Base-by-base conservation (phyloP, 75 land plant genomes). In the Selaginella tamariscina region DNA sequence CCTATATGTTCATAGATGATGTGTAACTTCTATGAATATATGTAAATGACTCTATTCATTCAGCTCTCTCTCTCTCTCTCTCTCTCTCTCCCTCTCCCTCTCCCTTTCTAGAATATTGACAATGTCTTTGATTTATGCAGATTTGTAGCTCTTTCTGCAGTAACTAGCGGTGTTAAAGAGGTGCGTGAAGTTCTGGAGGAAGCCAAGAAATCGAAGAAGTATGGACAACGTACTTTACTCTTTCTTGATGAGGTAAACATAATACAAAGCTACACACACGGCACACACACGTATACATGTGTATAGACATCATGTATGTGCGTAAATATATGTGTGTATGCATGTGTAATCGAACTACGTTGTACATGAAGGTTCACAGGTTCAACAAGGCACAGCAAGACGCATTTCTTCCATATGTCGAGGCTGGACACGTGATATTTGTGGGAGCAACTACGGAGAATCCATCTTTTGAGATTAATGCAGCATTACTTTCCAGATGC, bases 401-500 rank as follows among this genome's bases (percentile, higher is more conserved):
- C 72, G 83, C 89, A 0, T 82, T 92, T 32, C 77, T 92, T 32
- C 97, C 97, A 11, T 78, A 81, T 28, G 79, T 92, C 39, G 97
- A 92, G 59, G 89, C 87, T 68, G 97, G 97, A 8, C 78, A 81
- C 29, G 68, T 92, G 55, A 82, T 85, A 31, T 88, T 92, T 32
- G 68, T 92, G 23, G 93, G 91, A 8, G 97, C 97, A 27, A 92
- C 97, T 24, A 92, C 94, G 0, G 97, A 92, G 73, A 92, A 92
- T 54, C 97, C 97, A 0, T 88, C 94, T 0, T 92, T 92, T 66
- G 89, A 92, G 71, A 66, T 92, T 74, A 81, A 85, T 59, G 87
- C 87, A 30, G 95, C 97, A 0, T 74, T 88, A 32, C 78, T 92
- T 55, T 92, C 97, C 24, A 73, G 97, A 27, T 85, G 87, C 75